phyloP scores from a whole-genome alignment of 495 filamentous ascomycete species.

The Annulohypoxylon bovei region DNA sequence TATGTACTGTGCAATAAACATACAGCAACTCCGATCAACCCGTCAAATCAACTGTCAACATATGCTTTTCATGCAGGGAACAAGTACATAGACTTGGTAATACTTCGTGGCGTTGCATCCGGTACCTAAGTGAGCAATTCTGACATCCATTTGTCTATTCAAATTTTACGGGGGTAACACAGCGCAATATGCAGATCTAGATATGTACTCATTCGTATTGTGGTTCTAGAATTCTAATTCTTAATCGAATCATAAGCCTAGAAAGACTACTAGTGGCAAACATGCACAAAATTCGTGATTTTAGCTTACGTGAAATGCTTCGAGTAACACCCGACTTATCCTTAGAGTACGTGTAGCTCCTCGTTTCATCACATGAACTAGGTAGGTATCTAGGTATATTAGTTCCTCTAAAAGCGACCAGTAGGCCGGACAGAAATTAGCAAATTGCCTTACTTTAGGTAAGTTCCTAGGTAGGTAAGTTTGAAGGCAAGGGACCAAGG shows the following conservation, averaged over 20 bases:
- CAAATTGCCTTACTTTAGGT: no score
- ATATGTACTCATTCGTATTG: background rate
- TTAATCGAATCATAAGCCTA: background rate
- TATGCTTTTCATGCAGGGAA: background rate
- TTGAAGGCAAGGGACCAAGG: background rate
- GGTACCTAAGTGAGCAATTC: conserved; percentile 1
- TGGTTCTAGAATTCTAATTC: background rate
- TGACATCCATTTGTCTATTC: background rate
- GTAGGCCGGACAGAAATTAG: no score
- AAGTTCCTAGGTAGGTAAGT: background rate
- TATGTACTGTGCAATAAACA: conserved; percentile 4
- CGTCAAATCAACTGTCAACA: background rate
- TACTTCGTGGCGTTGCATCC: background rate
- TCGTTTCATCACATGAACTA: background rate
- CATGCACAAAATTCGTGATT: background rate
- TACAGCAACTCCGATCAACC: background rate
- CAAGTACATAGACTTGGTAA: background rate
- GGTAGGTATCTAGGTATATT: background rate
- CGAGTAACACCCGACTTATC: background rate
- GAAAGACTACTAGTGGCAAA: background rate
- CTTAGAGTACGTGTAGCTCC: background rate
- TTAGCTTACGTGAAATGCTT: background rate
- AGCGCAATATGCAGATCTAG: conserved; percentile 2
- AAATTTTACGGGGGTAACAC: conserved; percentile 6
- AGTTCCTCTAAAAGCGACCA: background rate